phyloP scores from a whole-genome alignment of 208 protist genomes.

The Crithidia mellificae region DNA sequence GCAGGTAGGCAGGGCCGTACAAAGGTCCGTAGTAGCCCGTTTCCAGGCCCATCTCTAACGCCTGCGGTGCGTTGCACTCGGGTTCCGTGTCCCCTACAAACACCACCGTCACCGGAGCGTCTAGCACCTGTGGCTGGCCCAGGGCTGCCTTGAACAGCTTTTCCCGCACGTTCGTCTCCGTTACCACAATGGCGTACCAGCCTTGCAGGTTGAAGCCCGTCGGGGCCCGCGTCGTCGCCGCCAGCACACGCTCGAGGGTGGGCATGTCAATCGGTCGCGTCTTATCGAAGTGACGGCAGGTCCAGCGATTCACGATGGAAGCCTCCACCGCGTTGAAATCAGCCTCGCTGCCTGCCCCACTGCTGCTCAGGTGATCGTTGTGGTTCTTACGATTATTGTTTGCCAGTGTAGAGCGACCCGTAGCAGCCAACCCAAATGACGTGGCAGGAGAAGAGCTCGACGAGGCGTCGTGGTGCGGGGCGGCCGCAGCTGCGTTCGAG shows the following conservation, averaged over 20 bases:
- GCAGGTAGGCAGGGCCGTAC: slow-evolving; percentile 58
- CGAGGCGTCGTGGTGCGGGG: background rate
- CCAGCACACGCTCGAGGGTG: slow-evolving; percentile 52
- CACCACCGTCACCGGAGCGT: slow-evolving; percentile 70
- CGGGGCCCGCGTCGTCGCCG: slow-evolving; percentile 56
- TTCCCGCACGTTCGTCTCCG: slow-evolving; percentile 35
- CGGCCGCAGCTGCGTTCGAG: slow-evolving; percentile 31
- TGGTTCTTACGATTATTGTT: background rate
- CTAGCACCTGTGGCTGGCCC: slow-evolving; percentile 65
- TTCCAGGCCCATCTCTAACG: slow-evolving; percentile 66
- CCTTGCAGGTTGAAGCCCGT: slow-evolving; percentile 86
- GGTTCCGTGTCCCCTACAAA: slow-evolving; percentile 78
- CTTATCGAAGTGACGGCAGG: slow-evolving; percentile 63
- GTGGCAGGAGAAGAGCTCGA: background rate
- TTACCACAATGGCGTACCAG: slow-evolving; percentile 85
- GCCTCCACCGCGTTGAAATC: slow-evolving; percentile 30
- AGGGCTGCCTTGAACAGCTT: slow-evolving; percentile 60
- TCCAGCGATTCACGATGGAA: slow-evolving; percentile 45
- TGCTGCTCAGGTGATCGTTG: slow-evolving; percentile 1
- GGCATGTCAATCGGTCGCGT: slow-evolving; percentile 37
- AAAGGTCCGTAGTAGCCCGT: slow-evolving; percentile 48
- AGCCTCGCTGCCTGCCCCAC: no score
- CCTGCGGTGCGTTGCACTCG: slow-evolving; percentile 61
- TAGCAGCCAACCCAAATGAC: no score
- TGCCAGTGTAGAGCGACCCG: no score